Base-by-base conservation (phyloP, 768 basidiomycete species). In the Hebeloma cylindrosporum region DNA sequence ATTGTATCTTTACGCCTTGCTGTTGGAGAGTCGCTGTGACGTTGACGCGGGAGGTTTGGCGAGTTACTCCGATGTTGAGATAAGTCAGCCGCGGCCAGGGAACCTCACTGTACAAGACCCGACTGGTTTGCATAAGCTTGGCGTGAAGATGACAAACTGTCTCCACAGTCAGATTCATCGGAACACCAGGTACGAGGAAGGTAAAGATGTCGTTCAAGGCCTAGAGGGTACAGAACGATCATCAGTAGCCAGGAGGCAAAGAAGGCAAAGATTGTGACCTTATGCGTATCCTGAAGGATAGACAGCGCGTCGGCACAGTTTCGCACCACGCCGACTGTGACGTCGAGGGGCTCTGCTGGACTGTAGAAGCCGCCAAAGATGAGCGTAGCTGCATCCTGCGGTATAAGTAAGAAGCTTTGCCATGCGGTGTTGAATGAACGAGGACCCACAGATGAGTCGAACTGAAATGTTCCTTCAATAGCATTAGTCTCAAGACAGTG, bases 221-320 rank as follows among this genome's bases (percentile, higher is more conserved):
- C 50, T 55, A 41, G 34, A 27, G 3, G 13, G 39, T 20, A 18
- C 28, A 28, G 10, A 9, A 29, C 29, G 3, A 27, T 22, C 29
- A 30, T n/a, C n/a, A n/a, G n/a, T n/a, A n/a, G n/a, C n/a, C n/a
- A 26, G 21, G 29, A 35, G 21, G 32, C n/a, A 25, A 41, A 23
- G 26, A 35, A 26, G 17, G 39, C 22, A 31, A 38, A 23, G 13
- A 35, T 30, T 23, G 3, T 26, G 29, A 56, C 54, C 42, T 47
- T 17, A 40, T 50, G 48, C 4, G 54, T 56, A 41, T 56, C 54
- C 17, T 42, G 54, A 3, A 56, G 41, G 16, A 53, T 56, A n/a
- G 31, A 36, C n/a, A 52, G 21, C 11, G 45, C 54, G 33, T 50
- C 42, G n/a, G 38, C 23, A 14, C 32, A 25, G 37, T 42, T 30